Evolutionary conservation across 306 rosid species (phyloP).

Genomic region (Canavalia gladiata): DNA sequence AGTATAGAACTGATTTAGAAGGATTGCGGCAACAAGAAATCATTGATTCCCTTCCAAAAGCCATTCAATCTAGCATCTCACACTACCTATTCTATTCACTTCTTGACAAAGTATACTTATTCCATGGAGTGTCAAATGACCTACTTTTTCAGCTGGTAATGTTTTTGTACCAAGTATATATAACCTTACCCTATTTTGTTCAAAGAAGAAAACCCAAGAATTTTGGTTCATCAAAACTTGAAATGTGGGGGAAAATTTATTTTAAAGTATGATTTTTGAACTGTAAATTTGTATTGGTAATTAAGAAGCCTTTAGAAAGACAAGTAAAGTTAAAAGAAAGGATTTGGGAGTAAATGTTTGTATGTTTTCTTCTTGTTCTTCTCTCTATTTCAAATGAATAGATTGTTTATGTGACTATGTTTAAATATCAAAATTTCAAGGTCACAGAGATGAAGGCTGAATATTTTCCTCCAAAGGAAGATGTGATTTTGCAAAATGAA

Average conservation of each 20-base stretch:
- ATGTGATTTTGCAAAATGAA: conserved; percentile 82
- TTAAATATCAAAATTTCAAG: conserved; percentile 50
- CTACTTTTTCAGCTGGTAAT: conserved; percentile 87
- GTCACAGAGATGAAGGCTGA: conserved; percentile 92
- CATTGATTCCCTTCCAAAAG: conserved; percentile 82
- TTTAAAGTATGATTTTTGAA: neutral
- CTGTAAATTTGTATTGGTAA: neutral
- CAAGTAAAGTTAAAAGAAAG: neutral
- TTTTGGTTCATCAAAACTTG: neutral
- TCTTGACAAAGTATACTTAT: conserved; percentile 70
- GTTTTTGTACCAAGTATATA: neutral
- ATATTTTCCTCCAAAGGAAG: conserved; percentile 93
- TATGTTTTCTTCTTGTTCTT: neutral
- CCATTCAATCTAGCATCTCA: conserved; percentile 77
- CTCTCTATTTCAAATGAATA: neutral
- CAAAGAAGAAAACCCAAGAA: neutral
- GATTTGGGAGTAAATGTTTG: neutral
- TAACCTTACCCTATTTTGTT: neutral
- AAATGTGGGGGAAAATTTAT: neutral
- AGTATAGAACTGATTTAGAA: conserved; percentile 73
- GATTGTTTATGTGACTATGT: conserved; percentile 23
- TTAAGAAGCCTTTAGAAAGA: neutral
- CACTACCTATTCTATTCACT: conserved; percentile 67
- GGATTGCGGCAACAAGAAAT: conserved; percentile 89
- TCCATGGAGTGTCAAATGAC: conserved; percentile 79